A percentile compares a stretch with the other conserved stretches of the same genome.
Evolutionary conservation across 352 stramenopile species (phyloP).

Genomic region (Phytophthora rubi): DNA sequence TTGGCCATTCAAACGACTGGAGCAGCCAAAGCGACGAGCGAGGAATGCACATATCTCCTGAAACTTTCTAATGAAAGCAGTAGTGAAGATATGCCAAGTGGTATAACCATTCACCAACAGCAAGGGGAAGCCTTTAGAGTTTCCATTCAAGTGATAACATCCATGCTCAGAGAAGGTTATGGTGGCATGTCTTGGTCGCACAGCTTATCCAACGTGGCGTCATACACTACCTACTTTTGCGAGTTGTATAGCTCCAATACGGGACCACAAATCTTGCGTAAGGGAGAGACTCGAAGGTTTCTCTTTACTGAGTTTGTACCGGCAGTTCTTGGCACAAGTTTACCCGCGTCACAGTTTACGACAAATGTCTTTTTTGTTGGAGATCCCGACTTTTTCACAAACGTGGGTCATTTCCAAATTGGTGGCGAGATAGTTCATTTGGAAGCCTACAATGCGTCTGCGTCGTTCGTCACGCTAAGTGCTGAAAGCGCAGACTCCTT

Average conservation of each 20-base stretch:
- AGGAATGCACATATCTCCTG: constrained; percentile 24
- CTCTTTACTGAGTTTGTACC: constrained; percentile 5
- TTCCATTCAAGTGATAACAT: constrained; percentile 3
- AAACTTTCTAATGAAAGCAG: constrained; percentile 6
- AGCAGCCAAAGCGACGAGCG: constrained; percentile 4
- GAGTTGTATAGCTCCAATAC: not conserved
- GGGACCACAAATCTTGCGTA: constrained; percentile 11
- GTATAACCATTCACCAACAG: constrained; percentile 13
- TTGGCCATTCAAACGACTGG: constrained; percentile 14
- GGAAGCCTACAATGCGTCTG: constrained; percentile 21
- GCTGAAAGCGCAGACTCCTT: not conserved
- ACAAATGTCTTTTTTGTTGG: constrained; percentile 21
- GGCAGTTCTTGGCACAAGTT: constrained; percentile 11
- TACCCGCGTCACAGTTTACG: constrained; percentile 1
- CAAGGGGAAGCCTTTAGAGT: constrained; percentile 4
- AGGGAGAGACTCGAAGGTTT: constrained; percentile 10
- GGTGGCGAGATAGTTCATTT: not conserved
- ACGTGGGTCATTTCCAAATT: constrained; percentile 7
- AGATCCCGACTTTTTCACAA: constrained; percentile 3
- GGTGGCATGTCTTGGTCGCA: constrained; percentile 4
- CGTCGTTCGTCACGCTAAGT: constrained; percentile 13
- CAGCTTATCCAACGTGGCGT: constrained; percentile 5
- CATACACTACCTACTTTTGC: constrained; percentile 28
- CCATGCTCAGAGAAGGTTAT: constrained; percentile 5
- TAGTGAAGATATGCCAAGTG: not conserved